phyloP scores from a whole-genome alignment of 768 basidiomycete genomes.

The Pleurotus eryngii region DNA sequence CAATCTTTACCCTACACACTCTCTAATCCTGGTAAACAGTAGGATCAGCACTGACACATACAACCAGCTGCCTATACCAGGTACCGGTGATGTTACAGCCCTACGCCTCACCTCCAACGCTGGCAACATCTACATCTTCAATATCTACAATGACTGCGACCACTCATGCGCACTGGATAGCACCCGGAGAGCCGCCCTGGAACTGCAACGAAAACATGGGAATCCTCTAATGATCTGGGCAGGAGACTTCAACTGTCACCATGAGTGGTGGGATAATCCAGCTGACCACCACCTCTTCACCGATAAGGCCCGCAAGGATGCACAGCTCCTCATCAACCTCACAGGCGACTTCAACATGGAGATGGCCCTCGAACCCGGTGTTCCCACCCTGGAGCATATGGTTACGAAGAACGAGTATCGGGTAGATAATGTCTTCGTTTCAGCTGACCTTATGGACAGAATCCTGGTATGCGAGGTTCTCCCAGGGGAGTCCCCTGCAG shows the following conservation, averaged over 20 bases:
- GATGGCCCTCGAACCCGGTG: background rate
- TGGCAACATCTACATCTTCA: too few species aligned
- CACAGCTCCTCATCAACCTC: background rate
- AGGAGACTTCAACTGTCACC: too few species aligned
- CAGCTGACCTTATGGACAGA: background rate
- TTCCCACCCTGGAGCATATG: background rate
- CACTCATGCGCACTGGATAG: background rate
- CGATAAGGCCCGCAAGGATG: too few species aligned
- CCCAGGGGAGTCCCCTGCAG: background rate
- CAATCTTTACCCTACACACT: background rate
- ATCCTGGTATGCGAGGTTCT: background rate
- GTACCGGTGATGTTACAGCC: too few species aligned
- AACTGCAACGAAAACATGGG: background rate
- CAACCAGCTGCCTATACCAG: too few species aligned
- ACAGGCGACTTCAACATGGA: background rate
- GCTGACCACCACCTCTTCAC: too few species aligned
- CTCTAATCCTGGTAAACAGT: background rate
- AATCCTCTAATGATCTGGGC: too few species aligned
- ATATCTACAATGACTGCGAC: background rate
- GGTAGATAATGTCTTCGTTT: too few species aligned
- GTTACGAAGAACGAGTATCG: too few species aligned
- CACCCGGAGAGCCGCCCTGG: background rate
- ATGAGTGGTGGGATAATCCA: too few species aligned
- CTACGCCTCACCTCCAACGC: too few species aligned
- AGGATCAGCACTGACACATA: background rate